phyloP scores from a whole-genome alignment of 768 basidiomycete species.

The Lentinula sp. region DNA sequence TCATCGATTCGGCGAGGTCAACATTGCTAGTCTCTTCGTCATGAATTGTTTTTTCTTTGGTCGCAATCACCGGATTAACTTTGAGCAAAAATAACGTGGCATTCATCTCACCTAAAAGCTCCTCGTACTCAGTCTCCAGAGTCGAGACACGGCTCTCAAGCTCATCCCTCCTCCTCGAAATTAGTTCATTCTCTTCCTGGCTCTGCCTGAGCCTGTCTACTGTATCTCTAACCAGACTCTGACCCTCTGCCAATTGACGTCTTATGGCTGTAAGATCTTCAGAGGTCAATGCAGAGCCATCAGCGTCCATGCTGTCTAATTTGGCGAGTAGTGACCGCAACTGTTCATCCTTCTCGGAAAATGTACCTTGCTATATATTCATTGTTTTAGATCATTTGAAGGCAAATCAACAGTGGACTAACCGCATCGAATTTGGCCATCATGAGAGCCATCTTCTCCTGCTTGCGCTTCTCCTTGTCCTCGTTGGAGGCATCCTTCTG shows the following conservation, averaged over 20 bases:
- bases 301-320: constrained; percentile 74
- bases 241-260: constrained; percentile 85
- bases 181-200: constrained; percentile 90
- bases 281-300: constrained; percentile 48
- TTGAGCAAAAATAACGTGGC: constrained; percentile 9
- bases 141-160: constrained; percentile 74
- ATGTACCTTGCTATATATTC: constrained; percentile 69
- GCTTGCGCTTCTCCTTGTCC: constrained; percentile 98
- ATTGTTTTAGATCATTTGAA: background rate
- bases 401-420: constrained; percentile 27
- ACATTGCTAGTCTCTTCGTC: constrained; percentile 84
- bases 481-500: constrained; percentile 86
- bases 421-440: constrained; percentile 99
- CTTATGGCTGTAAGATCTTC: constrained; percentile 81
- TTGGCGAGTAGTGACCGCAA: constrained; percentile 79
- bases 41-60: constrained; percentile 82
- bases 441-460: constrained; percentile 99
- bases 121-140: constrained; percentile 93
- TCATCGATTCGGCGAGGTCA: constrained; percentile 77
- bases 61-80: constrained; percentile 5
- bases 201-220: constrained; percentile 84
- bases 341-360: constrained; percentile 94
- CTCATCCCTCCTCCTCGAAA: constrained; percentile 77
- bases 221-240: constrained; percentile 79
- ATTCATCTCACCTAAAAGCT: constrained; percentile 73